phyloP scores from a whole-genome alignment of 2,329 filamentous ascomycete species.

The Trichoderma aggressivum region DNA sequence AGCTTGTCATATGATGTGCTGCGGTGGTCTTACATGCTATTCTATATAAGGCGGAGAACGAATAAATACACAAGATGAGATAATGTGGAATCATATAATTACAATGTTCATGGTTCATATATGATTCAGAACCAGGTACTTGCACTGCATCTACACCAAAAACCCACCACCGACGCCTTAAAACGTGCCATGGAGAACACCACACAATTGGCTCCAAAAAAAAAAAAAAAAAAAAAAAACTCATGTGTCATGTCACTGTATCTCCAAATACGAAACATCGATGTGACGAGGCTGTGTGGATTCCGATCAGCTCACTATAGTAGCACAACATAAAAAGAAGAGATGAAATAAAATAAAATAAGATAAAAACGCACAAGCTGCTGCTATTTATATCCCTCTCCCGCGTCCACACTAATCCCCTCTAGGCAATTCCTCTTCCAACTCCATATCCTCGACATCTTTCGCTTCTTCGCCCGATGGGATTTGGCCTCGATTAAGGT shows the following conservation, averaged over 20 bases:
- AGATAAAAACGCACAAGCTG: not conserved
- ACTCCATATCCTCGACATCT: not conserved
- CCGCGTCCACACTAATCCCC: not conserved
- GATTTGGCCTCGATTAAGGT: not conserved
- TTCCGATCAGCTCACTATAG: not conserved
- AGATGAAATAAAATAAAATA: too few relatives aligned
- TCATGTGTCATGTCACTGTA: not conserved
- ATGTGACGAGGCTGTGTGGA: constrained; percentile 1
- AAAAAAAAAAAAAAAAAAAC: too few relatives aligned
- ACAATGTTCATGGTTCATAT: not conserved
- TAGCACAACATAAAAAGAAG: not conserved
- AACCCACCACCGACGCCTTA: not conserved
- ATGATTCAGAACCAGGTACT: not conserved
- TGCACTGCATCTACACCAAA: not conserved
- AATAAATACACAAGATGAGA: too few relatives aligned
- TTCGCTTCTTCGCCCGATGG: not conserved
- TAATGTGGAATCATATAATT: too few relatives aligned
- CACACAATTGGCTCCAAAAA: not conserved
- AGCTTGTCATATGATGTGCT: not conserved
- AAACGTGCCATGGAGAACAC: not conserved
- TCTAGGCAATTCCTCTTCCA: not conserved
- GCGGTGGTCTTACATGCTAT: not conserved
- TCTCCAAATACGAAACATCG: not conserved
- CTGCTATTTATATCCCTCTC: not conserved
- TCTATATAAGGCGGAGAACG: not conserved